Evolutionary conservation across 306 rosid genomes (phyloP).

Genomic region (Glycine soja): DNA sequence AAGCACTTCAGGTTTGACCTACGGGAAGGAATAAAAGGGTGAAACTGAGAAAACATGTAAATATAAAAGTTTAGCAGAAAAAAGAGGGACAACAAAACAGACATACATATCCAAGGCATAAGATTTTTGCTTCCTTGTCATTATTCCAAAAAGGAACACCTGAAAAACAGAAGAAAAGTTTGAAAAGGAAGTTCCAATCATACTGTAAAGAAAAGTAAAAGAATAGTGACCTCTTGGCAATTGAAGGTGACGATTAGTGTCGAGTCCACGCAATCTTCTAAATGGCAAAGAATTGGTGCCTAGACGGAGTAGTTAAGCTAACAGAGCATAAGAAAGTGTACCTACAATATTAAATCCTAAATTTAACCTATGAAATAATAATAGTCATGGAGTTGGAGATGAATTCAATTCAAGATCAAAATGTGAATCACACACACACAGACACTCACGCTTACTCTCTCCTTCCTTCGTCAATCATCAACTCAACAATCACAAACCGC

Average conservation of each 20-base stretch:
- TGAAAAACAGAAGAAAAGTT: conserved; percentile 52
- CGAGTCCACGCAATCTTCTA: conserved; percentile 58
- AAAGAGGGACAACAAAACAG: conserved; percentile 4
- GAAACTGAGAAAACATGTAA: background rate
- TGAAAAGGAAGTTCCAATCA: conserved; percentile 20
- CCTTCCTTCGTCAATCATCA: too few relatives aligned
- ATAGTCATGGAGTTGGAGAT: conserved; percentile 44
- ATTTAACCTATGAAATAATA: too few relatives aligned
- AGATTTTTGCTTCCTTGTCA: conserved; percentile 74
- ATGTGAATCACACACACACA: background rate
- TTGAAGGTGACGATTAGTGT: conserved; percentile 57
- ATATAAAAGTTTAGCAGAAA: conserved; percentile 23
- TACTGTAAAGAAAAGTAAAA: conserved; percentile 25
- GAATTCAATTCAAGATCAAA: background rate
- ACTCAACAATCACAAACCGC: background rate
- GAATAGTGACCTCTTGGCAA: conserved; percentile 69
- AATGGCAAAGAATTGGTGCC: conserved; percentile 66
- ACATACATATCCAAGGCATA: conserved; percentile 86
- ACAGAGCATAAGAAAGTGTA: background rate
- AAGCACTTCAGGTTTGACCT: conserved; percentile 92
- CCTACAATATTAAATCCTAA: too few relatives aligned
- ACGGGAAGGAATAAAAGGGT: conserved; percentile 19
- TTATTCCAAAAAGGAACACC: conserved; percentile 74
- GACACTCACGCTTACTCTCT: too few relatives aligned
- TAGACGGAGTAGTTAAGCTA: conserved; percentile 38